Evolutionary conservation across 805 yeast species (phyloP).

Genomic region (Zygotorulaspora sp.): DNA sequence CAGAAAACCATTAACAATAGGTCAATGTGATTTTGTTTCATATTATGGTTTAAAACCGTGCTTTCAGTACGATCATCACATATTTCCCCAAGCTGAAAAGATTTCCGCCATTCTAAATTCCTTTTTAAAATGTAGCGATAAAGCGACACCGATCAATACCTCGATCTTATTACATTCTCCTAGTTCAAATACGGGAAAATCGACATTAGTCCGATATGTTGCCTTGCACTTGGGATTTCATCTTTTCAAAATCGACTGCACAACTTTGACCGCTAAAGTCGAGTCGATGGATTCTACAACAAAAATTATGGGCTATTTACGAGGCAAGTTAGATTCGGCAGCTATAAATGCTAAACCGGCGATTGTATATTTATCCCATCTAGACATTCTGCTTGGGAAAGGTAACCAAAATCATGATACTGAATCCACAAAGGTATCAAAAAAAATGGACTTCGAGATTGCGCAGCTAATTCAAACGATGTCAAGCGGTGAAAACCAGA

Average conservation of each 20-base stretch:
- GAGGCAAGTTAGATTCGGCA: constrained; percentile 70
- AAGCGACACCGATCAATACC: constrained; percentile 46
- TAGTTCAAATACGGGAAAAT: constrained; percentile 75
- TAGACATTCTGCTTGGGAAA: constrained; percentile 69
- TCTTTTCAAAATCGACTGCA: constrained; percentile 63
- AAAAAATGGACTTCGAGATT: constrained; percentile 44
- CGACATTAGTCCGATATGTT: constrained; percentile 53
- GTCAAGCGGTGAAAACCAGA: constrained; percentile 35
- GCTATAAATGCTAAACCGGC: constrained; percentile 43
- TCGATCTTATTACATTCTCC: constrained; percentile 63
- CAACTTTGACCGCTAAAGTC: constrained; percentile 40
- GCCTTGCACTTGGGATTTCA: constrained; percentile 61
- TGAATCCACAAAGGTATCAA: constrained; percentile 32
- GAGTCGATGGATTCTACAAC: constrained; percentile 66
- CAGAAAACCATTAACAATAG: constrained; percentile 35
- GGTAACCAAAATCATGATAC: constrained; percentile 54
- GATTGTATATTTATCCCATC: constrained; percentile 60
- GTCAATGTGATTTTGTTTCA: constrained; percentile 39
- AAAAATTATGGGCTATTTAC: constrained; percentile 71
- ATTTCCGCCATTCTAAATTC: constrained; percentile 55
- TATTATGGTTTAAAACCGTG: constrained; percentile 44
- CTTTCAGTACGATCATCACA: constrained; percentile 35
- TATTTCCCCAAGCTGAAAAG: constrained; percentile 47
- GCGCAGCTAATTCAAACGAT: constrained; percentile 54
- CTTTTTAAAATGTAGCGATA: constrained; percentile 33